Conservation (phyloP, 208 protist species). For the Leishmania martiniquensis region DNA sequence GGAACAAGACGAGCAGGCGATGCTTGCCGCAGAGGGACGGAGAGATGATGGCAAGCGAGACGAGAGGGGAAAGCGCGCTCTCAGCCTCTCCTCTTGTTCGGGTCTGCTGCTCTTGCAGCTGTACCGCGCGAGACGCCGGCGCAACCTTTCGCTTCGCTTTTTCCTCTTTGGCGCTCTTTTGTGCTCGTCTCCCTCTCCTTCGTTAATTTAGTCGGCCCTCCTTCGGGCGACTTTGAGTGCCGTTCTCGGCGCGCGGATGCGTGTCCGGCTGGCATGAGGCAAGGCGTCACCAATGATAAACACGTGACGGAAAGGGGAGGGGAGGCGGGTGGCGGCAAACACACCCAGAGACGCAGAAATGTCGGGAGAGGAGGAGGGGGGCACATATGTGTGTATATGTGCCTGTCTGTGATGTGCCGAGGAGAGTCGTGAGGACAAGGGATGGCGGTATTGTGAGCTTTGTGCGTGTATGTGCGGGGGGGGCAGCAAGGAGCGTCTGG, state of each 20-base stretch:
- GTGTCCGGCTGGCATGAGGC: not conserved
- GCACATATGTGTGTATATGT: not conserved
- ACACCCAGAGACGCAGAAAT: not conserved
- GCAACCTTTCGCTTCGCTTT: not conserved
- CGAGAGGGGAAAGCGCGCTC: not conserved
- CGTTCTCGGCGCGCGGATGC: not conserved
- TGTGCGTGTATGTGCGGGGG: too few species aligned
- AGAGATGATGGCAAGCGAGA: not conserved
- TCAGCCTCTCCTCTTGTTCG: not conserved
- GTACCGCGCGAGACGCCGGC: not conserved
- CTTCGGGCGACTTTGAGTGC: not conserved
- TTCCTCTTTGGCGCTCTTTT: not conserved
- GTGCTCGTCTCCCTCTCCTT: not conserved
- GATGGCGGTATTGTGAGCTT: too few species aligned
- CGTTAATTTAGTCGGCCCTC: not conserved
- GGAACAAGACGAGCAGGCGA: not conserved
- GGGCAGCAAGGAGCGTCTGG: too few species aligned
- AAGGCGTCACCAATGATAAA: not conserved
- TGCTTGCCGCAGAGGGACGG: not conserved
- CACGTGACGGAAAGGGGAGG: not conserved
- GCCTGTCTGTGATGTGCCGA: too few species aligned
- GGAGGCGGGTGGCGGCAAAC: not conserved
- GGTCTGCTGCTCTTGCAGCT: not conserved
- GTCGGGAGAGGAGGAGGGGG: not conserved
- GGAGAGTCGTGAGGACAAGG: too few species aligned